These are phyloP conservation scores for Phellinidium pouzarii DNA, from an alignment of 1,284 basidiomycete species.

Conservation along the genomic window DNA sequence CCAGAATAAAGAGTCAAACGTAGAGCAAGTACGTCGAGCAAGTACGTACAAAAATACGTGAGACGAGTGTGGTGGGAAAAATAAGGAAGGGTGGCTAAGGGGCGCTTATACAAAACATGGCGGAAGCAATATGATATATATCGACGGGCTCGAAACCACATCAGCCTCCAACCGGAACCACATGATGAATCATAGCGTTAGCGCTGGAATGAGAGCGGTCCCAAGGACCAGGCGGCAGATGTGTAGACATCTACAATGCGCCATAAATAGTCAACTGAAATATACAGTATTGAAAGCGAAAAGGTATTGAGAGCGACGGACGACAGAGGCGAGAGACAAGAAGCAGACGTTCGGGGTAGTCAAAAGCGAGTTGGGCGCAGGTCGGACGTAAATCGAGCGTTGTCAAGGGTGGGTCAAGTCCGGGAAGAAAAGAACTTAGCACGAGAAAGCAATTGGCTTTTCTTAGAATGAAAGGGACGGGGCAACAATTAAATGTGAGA, in stretches of 20 bases:
- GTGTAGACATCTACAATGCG: background rate
- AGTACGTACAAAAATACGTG: background rate
- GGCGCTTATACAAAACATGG: constrained; percentile 7
- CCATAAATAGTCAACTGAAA: constrained; percentile 1
- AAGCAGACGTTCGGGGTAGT: background rate
- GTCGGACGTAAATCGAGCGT: background rate
- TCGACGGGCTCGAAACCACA: background rate
- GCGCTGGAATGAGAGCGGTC: background rate
- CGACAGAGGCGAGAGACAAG: background rate
- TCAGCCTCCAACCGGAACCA: constrained; percentile 7
- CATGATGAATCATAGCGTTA: background rate
- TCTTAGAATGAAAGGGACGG: too few relatives aligned
- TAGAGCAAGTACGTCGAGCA: too few relatives aligned
- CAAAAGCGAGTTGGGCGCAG: background rate
- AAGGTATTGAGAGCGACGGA: background rate
- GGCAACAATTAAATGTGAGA: background rate
- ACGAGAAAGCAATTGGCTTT: background rate
- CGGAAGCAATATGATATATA: background rate
- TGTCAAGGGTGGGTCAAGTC: background rate
- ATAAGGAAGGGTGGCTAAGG: background rate
- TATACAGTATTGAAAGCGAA: background rate
- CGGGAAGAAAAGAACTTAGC: background rate
- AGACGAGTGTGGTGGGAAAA: background rate
- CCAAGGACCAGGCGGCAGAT: background rate
- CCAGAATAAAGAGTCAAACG: background rate